phyloP scores from a whole-genome alignment of 2,329 filamentous ascomycete genomes.

The Raffaelea albimanens region DNA sequence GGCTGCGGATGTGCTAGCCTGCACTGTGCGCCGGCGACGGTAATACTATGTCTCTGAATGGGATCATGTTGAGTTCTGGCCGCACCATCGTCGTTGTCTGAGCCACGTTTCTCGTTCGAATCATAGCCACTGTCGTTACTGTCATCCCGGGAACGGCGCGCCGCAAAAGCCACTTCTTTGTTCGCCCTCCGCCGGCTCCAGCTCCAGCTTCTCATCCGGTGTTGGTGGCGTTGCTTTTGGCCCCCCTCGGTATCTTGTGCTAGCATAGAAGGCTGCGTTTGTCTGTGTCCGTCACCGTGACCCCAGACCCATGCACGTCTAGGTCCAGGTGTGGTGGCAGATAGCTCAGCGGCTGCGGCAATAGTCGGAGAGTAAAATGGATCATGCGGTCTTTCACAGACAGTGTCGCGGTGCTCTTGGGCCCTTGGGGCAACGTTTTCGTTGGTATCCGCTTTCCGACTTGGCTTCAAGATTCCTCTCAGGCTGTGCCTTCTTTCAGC shows the following conservation, averaged over 20 bases:
- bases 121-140: not conserved
- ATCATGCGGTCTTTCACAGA: too few species aligned
- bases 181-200: conserved; percentile 4
- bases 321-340: not conserved
- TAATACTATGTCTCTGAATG: conserved; percentile 3
- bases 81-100: not conserved
- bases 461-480: too few species aligned
- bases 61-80: not conserved
- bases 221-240: not conserved
- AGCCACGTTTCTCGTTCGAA: not conserved
- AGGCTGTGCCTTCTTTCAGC: not conserved
- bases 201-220: conserved; percentile 9
- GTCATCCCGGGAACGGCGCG: not conserved
- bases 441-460: too few species aligned
- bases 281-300: not conserved
- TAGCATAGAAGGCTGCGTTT: not conserved
- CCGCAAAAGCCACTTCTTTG: not conserved
- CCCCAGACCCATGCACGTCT: not conserved
- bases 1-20: conserved; percentile 19
- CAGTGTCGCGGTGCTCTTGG: too few species aligned
- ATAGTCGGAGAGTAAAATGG: not conserved
- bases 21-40: conserved; percentile 16
- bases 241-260: not conserved
- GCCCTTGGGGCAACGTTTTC: too few species aligned
- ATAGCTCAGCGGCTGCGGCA: not conserved